phyloP scores from a whole-genome alignment of 139 green algal genomes.

The Eudorina sp. region DNA sequence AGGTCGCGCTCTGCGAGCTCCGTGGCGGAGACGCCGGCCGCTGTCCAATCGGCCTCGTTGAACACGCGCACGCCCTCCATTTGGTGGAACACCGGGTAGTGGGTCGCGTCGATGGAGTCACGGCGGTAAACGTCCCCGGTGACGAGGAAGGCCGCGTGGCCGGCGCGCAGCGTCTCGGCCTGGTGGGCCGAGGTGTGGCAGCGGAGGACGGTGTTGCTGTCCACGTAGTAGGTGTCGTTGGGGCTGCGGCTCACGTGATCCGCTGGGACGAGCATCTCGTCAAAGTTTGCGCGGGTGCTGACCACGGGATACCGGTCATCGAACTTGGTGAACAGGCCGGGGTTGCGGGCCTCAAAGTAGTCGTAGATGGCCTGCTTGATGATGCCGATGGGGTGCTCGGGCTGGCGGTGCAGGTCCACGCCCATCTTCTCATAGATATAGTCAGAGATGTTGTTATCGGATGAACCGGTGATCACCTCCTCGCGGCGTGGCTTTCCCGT shows the following conservation, averaged over 20 bases:
- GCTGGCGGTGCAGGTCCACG: slow-evolving; percentile 88
- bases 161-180: slow-evolving; percentile 88
- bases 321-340: slow-evolving; percentile 86
- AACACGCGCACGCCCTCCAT: slow-evolving; percentile 97
- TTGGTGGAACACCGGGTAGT: slow-evolving; percentile 99
- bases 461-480: slow-evolving; percentile 85
- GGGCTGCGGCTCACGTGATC: slow-evolving; percentile 90
- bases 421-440: slow-evolving; percentile 97
- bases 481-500: slow-evolving; percentile 53
- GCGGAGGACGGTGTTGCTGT: slow-evolving; percentile 67
- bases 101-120: slow-evolving; percentile 97
- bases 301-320: slow-evolving; percentile 95
- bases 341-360: slow-evolving; percentile 88
- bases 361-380: slow-evolving; percentile 96
- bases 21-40: slow-evolving; percentile 66
- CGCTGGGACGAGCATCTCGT: slow-evolving; percentile 89
- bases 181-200: slow-evolving; percentile 83
- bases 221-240: slow-evolving; percentile 99
- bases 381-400: slow-evolving; percentile 94
- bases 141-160: slow-evolving; percentile 90
- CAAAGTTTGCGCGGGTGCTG: slow-evolving; percentile 67
- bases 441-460: slow-evolving; percentile 97
- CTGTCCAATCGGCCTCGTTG: slow-evolving; percentile 74
- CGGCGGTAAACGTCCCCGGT: slow-evolving; percentile 97
- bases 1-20: slow-evolving; percentile 85